Percentiles rank a stretch among this genome's conserved stretches.
Conservation (phyloP, 2,329 filamentous ascomycete species). For the Arthrobotrys sphaeroides region DNA sequence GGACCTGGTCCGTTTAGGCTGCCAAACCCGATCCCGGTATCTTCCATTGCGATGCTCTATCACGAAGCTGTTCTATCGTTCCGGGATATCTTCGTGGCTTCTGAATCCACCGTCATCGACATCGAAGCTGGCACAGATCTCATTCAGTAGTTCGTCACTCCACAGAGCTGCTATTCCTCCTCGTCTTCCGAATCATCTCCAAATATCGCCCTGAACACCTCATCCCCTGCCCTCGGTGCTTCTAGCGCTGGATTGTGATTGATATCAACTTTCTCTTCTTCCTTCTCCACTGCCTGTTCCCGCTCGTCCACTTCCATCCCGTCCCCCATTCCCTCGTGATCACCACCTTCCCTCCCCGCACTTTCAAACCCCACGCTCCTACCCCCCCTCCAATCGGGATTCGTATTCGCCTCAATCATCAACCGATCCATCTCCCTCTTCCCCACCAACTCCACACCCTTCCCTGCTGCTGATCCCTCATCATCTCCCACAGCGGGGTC, state of each 20-base stretch:
- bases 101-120: background rate
- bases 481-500: conserved; percentile 65
- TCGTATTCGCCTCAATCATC: conserved; percentile 53
- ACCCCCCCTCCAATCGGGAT: conserved; percentile 28
- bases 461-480: conserved; percentile 64
- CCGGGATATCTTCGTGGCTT: conserved; percentile 10
- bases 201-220: conserved; percentile 91
- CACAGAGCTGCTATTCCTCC: conserved; percentile 15
- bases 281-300: background rate
- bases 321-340: conserved; percentile 51
- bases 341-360: conserved; percentile 55
- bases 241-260: conserved; percentile 62
- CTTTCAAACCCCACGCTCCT: conserved; percentile 42
- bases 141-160: no score
- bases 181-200: conserved; percentile 76
- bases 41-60: background rate
- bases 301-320: conserved; percentile 13
- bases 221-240: conserved; percentile 76
- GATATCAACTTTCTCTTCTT: conserved; percentile 9
- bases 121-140: no score
- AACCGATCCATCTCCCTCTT: conserved; percentile 53
- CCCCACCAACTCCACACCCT: conserved; percentile 70
- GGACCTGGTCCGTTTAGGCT: conserved; percentile 13
- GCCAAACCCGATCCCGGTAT: conserved; percentile 6
- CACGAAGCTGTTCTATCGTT: background rate